Evolutionary conservation across 2,329 filamentous ascomycete species (phyloP).

Genomic region (Trichoderma pleuroti): DNA sequence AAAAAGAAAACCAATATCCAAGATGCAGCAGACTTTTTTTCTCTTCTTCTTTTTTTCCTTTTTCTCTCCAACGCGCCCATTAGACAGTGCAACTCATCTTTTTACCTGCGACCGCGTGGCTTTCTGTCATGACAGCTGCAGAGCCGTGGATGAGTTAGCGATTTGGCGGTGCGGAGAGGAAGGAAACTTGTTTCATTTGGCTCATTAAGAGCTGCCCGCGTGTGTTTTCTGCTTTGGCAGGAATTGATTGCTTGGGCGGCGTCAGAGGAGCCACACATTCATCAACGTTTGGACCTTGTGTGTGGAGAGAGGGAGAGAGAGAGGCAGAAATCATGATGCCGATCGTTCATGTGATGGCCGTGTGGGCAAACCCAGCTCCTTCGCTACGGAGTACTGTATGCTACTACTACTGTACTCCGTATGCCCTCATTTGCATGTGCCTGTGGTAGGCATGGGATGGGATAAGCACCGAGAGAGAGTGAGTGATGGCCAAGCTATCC

Average conservation of each 20-base stretch:
- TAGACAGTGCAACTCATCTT: slow-evolving; percentile 84
- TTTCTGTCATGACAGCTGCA: slow-evolving; percentile 64
- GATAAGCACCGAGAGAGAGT: background rate
- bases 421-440: background rate
- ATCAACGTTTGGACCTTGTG: background rate
- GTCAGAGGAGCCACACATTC: slow-evolving; percentile 43
- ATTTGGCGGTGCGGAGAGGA: slow-evolving; percentile 57
- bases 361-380: background rate
- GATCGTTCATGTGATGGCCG: background rate
- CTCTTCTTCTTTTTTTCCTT: slow-evolving; percentile 35
- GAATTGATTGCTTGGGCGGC: slow-evolving; percentile 36
- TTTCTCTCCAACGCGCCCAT: slow-evolving; percentile 64
- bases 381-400: background rate
- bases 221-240: slow-evolving; percentile 37
- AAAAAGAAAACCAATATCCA: slow-evolving; percentile 5
- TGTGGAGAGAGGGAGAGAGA: background rate
- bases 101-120: slow-evolving; percentile 54
- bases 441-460: background rate
- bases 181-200: slow-evolving; percentile 36
- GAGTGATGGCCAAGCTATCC: background rate
- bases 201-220: slow-evolving; percentile 58
- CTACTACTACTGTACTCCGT: too few relatives aligned
- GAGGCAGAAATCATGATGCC: background rate
- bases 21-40: background rate
- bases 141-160: slow-evolving; percentile 61